Percentiles rank a stretch among this genome's conserved stretches.
phyloP scores from a whole-genome alignment of 495 filamentous ascomycete genomes.

The Articulospora tetracladia region DNA sequence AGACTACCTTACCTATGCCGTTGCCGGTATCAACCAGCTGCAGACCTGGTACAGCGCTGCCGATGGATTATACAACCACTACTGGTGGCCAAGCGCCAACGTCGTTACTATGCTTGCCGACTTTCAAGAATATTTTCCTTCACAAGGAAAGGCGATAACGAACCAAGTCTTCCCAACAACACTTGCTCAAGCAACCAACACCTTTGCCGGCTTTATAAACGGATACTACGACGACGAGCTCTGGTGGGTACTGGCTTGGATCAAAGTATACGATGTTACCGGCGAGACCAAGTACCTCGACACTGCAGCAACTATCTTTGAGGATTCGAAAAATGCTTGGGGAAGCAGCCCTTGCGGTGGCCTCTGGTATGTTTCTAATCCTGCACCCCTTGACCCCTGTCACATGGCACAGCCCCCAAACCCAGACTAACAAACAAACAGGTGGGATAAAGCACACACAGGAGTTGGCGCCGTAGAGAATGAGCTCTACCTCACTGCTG shows the following conservation, averaged over 20 bases:
- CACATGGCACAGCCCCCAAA: background rate
- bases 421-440: slow-evolving; percentile 3
- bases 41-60: slow-evolving; percentile 60
- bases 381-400: background rate
- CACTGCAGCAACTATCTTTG: slow-evolving; percentile 57
- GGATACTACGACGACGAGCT: slow-evolving; percentile 67
- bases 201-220: slow-evolving; percentile 46
- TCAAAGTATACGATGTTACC: slow-evolving; percentile 61
- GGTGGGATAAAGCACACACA: slow-evolving; percentile 56
- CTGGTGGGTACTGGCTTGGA: slow-evolving; percentile 70
- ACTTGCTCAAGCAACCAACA: slow-evolving; percentile 23
- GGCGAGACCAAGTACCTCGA: slow-evolving; percentile 47
- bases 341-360: slow-evolving; percentile 57
- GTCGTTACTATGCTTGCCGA: slow-evolving; percentile 61
- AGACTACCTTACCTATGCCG: slow-evolving; percentile 18
- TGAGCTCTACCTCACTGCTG: slow-evolving; percentile 67
- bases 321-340: slow-evolving; percentile 47
- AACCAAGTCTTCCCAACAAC: slow-evolving; percentile 34
- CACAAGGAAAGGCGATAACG: slow-evolving; percentile 10
- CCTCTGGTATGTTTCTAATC: slow-evolving; percentile 38
- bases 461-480: slow-evolving; percentile 71
- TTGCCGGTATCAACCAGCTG: slow-evolving; percentile 29
- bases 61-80: slow-evolving; percentile 61
- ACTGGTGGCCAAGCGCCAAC: slow-evolving; percentile 78
- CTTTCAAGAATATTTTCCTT: slow-evolving; percentile 46